Percentiles rank a stretch among this genome's conserved stretches.
These are phyloP conservation scores for Lactarius hatsudake DNA, from an alignment of 768 basidiomycete genomes.

Conservation along the genomic window DNA sequence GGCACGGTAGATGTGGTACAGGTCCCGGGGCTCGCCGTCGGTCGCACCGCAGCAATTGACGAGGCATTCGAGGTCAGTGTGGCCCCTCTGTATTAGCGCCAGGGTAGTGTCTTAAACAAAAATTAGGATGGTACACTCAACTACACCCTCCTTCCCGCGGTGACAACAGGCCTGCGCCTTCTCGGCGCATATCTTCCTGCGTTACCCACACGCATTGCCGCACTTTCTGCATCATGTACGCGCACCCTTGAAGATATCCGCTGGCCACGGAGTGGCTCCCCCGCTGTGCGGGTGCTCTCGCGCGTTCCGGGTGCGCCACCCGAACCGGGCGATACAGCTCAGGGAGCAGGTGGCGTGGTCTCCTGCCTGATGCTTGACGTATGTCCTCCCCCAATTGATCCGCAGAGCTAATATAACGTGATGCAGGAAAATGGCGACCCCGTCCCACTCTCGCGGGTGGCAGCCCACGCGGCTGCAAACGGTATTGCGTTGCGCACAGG, in stretches of 20 bases:
- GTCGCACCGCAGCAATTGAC: constrained; percentile 53
- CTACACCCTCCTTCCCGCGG: constrained; percentile 71
- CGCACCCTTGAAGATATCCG: constrained; percentile 53
- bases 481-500: constrained; percentile 74
- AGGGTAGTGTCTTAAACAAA: constrained; percentile 9
- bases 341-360: constrained; percentile 25
- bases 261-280: constrained; percentile 54
- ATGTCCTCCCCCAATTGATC: neutral
- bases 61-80: constrained; percentile 74
- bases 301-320: constrained; percentile 40
- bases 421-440: constrained; percentile 19
- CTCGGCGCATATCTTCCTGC: constrained; percentile 77
- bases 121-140: constrained; percentile 81
- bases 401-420: neutral
- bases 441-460: constrained; percentile 45
- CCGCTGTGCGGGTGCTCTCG: constrained; percentile 70
- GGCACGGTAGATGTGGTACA: constrained; percentile 82
- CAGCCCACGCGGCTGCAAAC: constrained; percentile 54
- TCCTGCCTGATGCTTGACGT: constrained; percentile 24
- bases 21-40: constrained; percentile 70
- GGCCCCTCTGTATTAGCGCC: neutral
- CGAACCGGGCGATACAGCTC: constrained; percentile 15
- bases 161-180: constrained; percentile 75
- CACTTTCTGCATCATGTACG: constrained; percentile 60
- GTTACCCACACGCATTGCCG: constrained; percentile 70